Evolutionary conservation across 1,284 basidiomycete genomes (phyloP).

Genomic region (Mycena citricolor): DNA sequence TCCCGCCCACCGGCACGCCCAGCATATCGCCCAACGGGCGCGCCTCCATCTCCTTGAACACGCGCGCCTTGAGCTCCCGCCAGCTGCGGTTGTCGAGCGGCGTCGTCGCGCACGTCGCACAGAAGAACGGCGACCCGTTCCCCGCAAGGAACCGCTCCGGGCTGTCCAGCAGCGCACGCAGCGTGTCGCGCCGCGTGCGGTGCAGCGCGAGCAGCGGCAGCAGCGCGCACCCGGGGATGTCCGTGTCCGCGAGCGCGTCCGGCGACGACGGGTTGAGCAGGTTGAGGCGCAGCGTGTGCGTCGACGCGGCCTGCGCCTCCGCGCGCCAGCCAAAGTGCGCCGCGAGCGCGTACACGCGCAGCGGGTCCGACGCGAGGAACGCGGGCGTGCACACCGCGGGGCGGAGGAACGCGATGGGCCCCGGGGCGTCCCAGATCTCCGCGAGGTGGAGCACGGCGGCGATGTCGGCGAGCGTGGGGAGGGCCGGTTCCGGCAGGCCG

Average conservation of each 20-base stretch:
- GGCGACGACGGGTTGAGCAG: slow-evolving; percentile 34
- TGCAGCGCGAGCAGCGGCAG: slow-evolving; percentile 40
- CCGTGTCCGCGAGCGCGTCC: slow-evolving; percentile 28
- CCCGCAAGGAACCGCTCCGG: slow-evolving; percentile 44
- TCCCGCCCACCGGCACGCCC: slow-evolving; percentile 29
- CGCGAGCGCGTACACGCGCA: slow-evolving; percentile 43
- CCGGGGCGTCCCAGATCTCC: slow-evolving; percentile 47
- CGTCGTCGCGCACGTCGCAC: slow-evolving; percentile 40
- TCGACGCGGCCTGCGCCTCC: slow-evolving; percentile 40
- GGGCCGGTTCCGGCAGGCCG: slow-evolving; percentile 33
- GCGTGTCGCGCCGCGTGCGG: slow-evolving; percentile 37
- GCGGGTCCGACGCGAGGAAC: slow-evolving; percentile 36
- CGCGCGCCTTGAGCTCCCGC: slow-evolving; percentile 39
- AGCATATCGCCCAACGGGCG: slow-evolving; percentile 39
- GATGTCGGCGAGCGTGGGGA: slow-evolving; percentile 34
- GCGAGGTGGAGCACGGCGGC: slow-evolving; percentile 39
- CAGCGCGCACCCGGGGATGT: slow-evolving; percentile 38
- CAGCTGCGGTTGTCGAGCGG: slow-evolving; percentile 42
- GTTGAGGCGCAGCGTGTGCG: slow-evolving; percentile 38
- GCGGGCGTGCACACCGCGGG: slow-evolving; percentile 32
- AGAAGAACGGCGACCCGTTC: slow-evolving; percentile 41
- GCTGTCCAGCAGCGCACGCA: slow-evolving; percentile 40
- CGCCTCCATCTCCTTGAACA: slow-evolving; percentile 41
- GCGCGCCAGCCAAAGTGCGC: slow-evolving; percentile 43
- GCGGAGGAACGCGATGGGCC: slow-evolving; percentile 39